A percentile compares a stretch with the other conserved stretches of the same genome.
phyloP scores from a whole-genome alignment of 1,284 basidiomycete species.

The Apiotrichum sp. region DNA sequence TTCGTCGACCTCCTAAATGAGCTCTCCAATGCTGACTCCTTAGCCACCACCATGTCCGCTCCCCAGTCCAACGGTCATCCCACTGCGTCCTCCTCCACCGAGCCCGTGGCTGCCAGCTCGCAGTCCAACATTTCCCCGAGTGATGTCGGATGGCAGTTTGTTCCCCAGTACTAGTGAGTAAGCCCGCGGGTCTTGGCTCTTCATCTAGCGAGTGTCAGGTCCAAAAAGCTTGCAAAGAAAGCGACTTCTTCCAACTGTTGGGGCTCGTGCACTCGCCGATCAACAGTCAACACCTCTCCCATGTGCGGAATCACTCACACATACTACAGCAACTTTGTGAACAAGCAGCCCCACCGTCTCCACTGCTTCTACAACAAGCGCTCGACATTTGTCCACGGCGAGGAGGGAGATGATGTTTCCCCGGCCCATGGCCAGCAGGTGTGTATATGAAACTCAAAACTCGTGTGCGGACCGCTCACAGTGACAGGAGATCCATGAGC shows the following conservation, averaged over 20 bases:
- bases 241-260: too few relatives aligned
- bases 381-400: conserved; percentile 92
- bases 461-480: background rate
- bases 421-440: conserved; percentile 86
- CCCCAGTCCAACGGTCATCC: conserved; percentile 31
- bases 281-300: background rate
- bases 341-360: conserved; percentile 91
- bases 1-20: too few relatives aligned
- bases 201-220: too few relatives aligned
- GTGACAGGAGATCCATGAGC: conserved; percentile 87
- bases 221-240: too few relatives aligned
- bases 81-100: conserved; percentile 25
- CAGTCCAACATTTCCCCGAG: conserved; percentile 23
- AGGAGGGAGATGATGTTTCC: conserved; percentile 88
- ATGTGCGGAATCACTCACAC: background rate
- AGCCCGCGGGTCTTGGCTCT: background rate
- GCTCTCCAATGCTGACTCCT: too few relatives aligned
- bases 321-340: conserved; percentile 72
- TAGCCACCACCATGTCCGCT: conserved; percentile 25
- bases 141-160: conserved; percentile 89
- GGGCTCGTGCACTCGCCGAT: background rate
- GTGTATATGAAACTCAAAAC: conserved; percentile 22
- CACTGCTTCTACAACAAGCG: conserved; percentile 99
- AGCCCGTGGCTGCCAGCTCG: conserved; percentile 2
- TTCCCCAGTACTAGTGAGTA: conserved; percentile 78